phyloP scores from a whole-genome alignment of 2,329 filamentous ascomycete species.

The Fusarium odoratissimum region DNA sequence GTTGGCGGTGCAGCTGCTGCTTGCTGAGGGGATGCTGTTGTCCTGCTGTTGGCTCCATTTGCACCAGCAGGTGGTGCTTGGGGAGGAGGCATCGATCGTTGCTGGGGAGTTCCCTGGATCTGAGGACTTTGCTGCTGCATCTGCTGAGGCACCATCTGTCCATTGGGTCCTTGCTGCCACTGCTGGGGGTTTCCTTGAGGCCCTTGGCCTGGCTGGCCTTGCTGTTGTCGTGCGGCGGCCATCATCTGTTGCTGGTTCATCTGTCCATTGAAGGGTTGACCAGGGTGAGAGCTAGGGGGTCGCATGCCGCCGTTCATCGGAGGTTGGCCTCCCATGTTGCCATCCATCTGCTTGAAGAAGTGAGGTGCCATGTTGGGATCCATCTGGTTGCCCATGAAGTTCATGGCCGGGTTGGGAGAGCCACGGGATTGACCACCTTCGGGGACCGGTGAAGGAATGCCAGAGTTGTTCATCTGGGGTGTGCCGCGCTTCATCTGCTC shows the following conservation, averaged over 20 bases:
- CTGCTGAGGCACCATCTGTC: slow-evolving; percentile 54
- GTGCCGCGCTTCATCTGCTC: slow-evolving; percentile 85
- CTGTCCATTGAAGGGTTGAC: slow-evolving; percentile 65
- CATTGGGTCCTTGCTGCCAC: slow-evolving; percentile 57
- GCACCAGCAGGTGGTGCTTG: slow-evolving; percentile 64
- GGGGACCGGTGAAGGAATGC: slow-evolving; percentile 77
- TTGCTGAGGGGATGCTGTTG: slow-evolving; percentile 71
- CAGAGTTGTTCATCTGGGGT: slow-evolving; percentile 76
- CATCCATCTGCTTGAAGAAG: slow-evolving; percentile 69
- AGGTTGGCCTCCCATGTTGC: slow-evolving; percentile 53
- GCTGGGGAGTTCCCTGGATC: slow-evolving; percentile 77
- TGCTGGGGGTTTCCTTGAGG: slow-evolving; percentile 51
- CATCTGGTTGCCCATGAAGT: slow-evolving; percentile 72
- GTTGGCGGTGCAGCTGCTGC: slow-evolving; percentile 78
- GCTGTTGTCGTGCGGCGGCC: slow-evolving; percentile 54
- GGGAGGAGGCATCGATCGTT: slow-evolving; percentile 75
- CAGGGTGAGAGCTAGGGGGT: slow-evolving; percentile 75
- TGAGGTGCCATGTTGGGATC: slow-evolving; percentile 70
- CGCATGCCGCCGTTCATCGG: slow-evolving; percentile 74
- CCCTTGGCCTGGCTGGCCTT: slow-evolving; percentile 50
- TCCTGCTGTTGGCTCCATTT: slow-evolving; percentile 65
- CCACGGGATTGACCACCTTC: slow-evolving; percentile 74
- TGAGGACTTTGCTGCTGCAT: slow-evolving; percentile 57
- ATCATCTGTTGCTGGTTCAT: slow-evolving; percentile 71
- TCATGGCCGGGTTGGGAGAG: slow-evolving; percentile 72